These are phyloP conservation scores for Phytophthora syringae DNA, from an alignment of 352 stramenopile genomes.

Conservation along the genomic window DNA sequence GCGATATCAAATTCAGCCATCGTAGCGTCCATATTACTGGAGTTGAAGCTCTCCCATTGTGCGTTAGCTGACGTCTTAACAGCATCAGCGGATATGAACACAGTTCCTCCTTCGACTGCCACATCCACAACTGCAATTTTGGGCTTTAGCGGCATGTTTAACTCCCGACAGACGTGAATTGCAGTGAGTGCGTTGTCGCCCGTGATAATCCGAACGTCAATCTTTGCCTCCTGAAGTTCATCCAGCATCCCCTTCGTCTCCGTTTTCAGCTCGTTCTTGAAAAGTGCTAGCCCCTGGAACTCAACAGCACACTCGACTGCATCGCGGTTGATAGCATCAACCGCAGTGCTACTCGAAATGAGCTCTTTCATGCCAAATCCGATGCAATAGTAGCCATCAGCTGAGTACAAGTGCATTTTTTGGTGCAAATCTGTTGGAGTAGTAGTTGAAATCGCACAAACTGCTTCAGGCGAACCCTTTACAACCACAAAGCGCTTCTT, in stretches of 20 bases:
- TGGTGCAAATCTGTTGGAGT: slow-evolving; percentile 60
- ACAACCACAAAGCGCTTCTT: slow-evolving; percentile 53
- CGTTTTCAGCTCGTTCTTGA: slow-evolving; percentile 76
- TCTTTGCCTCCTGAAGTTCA: slow-evolving; percentile 60
- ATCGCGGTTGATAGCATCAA: slow-evolving; percentile 24
- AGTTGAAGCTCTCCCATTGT: slow-evolving; percentile 37
- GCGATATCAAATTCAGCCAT: slow-evolving; percentile 47
- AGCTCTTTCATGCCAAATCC: slow-evolving; percentile 47
- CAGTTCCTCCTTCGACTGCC: slow-evolving; percentile 11
- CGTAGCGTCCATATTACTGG: slow-evolving; percentile 30
- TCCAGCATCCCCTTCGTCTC: slow-evolving; percentile 65
- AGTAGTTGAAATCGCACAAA: slow-evolving; percentile 33
- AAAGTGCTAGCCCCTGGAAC: slow-evolving; percentile 74
- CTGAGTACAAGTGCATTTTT: slow-evolving; percentile 50
- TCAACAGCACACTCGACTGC: slow-evolving; percentile 52
- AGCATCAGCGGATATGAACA: slow-evolving; percentile 44
- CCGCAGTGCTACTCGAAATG: not conserved
- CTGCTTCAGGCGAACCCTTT: slow-evolving; percentile 62
- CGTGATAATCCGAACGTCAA: slow-evolving; percentile 76
- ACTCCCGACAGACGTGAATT: slow-evolving; percentile 47
- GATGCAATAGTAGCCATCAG: slow-evolving; percentile 74
- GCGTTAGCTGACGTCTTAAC: slow-evolving; percentile 27
- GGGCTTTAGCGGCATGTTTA: slow-evolving; percentile 49
- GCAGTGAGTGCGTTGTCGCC: slow-evolving; percentile 64
- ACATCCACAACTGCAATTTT: slow-evolving; percentile 53